A percentile compares a stretch with the other conserved stretches of the same genome.
Conservation (phyloP, 148 eudicot species). For the Chenopodium quinoa region DNA sequence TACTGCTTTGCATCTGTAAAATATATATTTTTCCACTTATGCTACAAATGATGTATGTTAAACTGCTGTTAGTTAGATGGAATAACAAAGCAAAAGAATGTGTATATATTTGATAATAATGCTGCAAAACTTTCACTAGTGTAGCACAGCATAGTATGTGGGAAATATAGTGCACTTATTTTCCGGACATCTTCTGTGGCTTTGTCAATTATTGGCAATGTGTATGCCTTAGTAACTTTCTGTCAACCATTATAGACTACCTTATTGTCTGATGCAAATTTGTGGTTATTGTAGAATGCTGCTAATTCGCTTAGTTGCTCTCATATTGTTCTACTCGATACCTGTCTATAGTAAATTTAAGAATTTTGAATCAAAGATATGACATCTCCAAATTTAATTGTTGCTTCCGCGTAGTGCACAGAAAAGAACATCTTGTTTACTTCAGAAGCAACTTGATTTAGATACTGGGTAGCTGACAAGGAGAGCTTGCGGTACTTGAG, state of each 20-base stretch:
- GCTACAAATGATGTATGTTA: background rate
- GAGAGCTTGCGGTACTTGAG: background rate
- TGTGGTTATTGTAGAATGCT: no score
- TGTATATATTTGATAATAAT: background rate
- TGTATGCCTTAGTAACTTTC: no score
- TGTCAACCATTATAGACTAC: no score
- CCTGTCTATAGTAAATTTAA: no score
- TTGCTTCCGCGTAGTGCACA: background rate
- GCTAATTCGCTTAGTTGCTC: no score
- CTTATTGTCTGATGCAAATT: no score
- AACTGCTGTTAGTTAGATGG: background rate
- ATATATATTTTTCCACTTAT: background rate
- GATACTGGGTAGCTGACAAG: background rate
- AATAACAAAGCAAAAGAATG: background rate
- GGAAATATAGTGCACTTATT: background rate
- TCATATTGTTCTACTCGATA: no score
- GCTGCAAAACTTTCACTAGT: background rate
- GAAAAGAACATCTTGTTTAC: background rate
- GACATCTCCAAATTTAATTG: no score
- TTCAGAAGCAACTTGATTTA: background rate
- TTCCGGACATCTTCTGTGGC: no score
- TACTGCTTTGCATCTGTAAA: slow-evolving; percentile 10
- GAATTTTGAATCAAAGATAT: no score
- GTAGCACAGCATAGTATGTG: background rate
- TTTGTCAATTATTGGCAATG: no score